Evolutionary conservation across 306 rosid genomes (phyloP).

Genomic region (Pyrus bretschneideri): DNA sequence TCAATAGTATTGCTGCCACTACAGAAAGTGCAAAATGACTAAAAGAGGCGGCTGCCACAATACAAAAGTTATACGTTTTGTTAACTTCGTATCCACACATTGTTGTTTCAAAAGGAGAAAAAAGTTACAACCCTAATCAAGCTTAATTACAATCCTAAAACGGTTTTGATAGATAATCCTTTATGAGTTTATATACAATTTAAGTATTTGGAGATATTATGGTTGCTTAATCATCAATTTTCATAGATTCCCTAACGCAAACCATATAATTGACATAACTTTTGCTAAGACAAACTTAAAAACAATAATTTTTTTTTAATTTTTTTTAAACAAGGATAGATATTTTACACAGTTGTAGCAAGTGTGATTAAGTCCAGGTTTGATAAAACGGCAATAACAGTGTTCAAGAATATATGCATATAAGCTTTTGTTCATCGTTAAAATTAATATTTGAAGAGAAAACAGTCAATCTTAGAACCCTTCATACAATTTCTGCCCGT

Average conservation of each 20-base stretch:
- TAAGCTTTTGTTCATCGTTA: not conserved
- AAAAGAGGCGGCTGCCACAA: conserved; percentile 29
- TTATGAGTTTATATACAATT: not conserved
- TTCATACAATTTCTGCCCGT: not conserved
- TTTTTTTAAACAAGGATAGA: too few relatives aligned
- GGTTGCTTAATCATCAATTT: not conserved
- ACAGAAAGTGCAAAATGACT: conserved; percentile 23
- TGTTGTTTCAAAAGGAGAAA: not conserved
- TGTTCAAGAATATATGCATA: not conserved
- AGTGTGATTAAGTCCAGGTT: too few relatives aligned
- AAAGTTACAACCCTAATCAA: not conserved
- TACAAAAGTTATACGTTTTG: not conserved
- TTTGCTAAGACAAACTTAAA: not conserved
- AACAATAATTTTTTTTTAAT: not conserved
- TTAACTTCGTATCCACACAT: not conserved
- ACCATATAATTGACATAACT: not conserved
- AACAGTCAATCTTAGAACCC: not conserved
- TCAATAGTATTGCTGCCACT: conserved; percentile 7
- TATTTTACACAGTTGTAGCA: too few relatives aligned
- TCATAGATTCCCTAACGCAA: not conserved
- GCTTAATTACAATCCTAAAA: not conserved
- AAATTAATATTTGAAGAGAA: not conserved
- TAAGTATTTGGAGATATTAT: not conserved
- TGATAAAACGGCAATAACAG: not conserved
- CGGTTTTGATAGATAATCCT: not conserved